Evolutionary conservation across 805 yeast genomes (phyloP), one percentile per base, ranked within the genome.

Genomic region (Henningerozyma blattae): DNA sequence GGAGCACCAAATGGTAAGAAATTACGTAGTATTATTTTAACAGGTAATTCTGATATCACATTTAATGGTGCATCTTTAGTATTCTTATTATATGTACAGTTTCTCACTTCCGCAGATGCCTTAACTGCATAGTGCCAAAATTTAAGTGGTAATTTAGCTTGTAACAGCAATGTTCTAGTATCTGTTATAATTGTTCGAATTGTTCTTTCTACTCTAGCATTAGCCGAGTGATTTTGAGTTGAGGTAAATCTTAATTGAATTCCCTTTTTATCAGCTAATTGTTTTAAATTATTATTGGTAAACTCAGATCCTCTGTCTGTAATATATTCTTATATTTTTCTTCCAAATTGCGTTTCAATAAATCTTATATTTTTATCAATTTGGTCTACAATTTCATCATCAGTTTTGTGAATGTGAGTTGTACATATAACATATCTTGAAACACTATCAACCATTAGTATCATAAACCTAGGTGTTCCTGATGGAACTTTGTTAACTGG

Each of bases 291-390:
- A 3, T 17, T 9, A 24, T 35, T 38, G 5, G 15, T 33, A 22
- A 39, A 37, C 20, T 37, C 43, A 5, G 38, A 19, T 12, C 43
- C 43, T 27, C 33, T 15, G 19, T 37, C 43, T 10, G 20, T 14
- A 4, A 32, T 32, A 5, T 37, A 4, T 32, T 37, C 38, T 28
- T 37, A 18, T 1, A 37, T 31, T 1, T 12, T 30, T 24, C 33
- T 25, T 14, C 19, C 29, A 19, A 30, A 37, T 25, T 36, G 40
- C 10, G 13, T 34, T 19, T 30, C 24, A 4, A 34, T 34, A 1
- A 4, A 3, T 4, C 22, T 27, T 2, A 37, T 37, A 14, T 39
- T 32, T 9, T 26, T 34, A n/a, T 16, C 18, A 4, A 37, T 20
- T 28, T 31, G 40, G 8, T 13, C 3, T 8, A 18, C 5, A n/a